These are phyloP conservation scores for Tarenaya hassleriana DNA, from an alignment of 345 rosid species.

Conservation along the genomic window DNA sequence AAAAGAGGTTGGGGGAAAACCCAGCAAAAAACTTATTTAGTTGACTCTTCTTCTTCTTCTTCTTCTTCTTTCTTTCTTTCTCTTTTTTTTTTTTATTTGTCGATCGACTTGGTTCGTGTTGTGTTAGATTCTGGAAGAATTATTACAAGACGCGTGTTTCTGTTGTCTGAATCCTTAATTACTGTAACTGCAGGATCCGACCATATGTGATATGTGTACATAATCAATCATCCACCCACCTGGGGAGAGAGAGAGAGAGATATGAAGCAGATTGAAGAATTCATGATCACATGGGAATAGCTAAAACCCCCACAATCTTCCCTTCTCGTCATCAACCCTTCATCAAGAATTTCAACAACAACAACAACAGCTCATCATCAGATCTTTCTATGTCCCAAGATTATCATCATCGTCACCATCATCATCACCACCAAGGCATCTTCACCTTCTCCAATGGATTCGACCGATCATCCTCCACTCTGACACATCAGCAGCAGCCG, in stretches of 20 bases:
- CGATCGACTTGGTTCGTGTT: no score
- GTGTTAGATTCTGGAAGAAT: no score
- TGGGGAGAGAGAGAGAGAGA: background rate
- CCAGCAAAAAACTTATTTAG: no score
- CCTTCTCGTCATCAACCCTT: slow-evolving; percentile 24
- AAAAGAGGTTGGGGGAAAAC: no score
- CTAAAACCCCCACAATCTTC: slow-evolving; percentile 35
- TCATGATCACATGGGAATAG: slow-evolving; percentile 68
- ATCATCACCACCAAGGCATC: slow-evolving; percentile 45
- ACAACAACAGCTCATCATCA: no score
- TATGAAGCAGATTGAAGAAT: slow-evolving; percentile 29
- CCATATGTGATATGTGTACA: background rate
- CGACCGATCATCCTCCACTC: slow-evolving; percentile 39
- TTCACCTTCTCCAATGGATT: slow-evolving; percentile 71
- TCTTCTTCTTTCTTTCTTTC: no score
- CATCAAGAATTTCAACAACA: slow-evolving; percentile 8
- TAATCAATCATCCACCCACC: background rate
- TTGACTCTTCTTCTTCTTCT: no score
- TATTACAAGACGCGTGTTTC: no score
- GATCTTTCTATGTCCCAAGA: slow-evolving; percentile 76
- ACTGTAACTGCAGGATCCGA: no score
- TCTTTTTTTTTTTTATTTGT: no score
- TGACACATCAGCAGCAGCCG: slow-evolving; percentile 45
- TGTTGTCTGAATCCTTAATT: no score
- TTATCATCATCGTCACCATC: slow-evolving; percentile 52